These are phyloP conservation scores for Puccinia hordei DNA, from an alignment of 1,284 basidiomycete species.

Conservation along the genomic window DNA sequence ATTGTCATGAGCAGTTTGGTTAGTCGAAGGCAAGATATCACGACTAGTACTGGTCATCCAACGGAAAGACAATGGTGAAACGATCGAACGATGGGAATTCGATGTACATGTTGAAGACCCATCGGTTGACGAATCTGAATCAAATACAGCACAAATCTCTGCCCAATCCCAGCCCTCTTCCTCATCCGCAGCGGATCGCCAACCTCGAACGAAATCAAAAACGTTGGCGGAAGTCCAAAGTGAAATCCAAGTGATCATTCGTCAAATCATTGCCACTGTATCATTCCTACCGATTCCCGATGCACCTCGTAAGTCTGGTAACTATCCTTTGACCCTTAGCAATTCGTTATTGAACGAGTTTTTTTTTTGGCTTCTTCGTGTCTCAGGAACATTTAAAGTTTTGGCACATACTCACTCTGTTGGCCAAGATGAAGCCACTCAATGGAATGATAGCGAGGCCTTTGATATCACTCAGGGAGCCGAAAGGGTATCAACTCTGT, in stretches of 20 bases:
- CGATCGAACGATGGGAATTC: conserved; percentile 97
- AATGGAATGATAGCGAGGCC: conserved; percentile 43
- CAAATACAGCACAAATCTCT: conserved; percentile 63
- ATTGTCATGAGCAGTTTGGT: conserved; percentile 64
- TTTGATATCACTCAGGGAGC: conserved; percentile 12
- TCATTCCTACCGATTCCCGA: conserved; percentile 94
- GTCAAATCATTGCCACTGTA: conserved; percentile 95
- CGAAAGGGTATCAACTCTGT: conserved; percentile 9
- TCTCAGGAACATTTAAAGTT: conserved; percentile 42
- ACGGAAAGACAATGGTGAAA: conserved; percentile 77
- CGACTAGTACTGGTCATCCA: conserved; percentile 95
- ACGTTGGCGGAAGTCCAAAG: conserved; percentile 89
- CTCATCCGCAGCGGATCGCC: neutral
- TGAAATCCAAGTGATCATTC: conserved; percentile 95
- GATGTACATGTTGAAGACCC: conserved; percentile 76
- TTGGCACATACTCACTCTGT: conserved; percentile 32
- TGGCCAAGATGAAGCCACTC: neutral
- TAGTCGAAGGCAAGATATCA: conserved; percentile 82
- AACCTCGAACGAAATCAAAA: conserved; percentile 57
- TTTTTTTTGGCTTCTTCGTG: too few species aligned
- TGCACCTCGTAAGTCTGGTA: conserved; percentile 14
- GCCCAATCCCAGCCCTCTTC: neutral
- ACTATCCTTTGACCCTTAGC: neutral
- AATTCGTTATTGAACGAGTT: neutral
- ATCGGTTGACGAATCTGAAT: neutral